Percentiles rank a stretch among this genome's conserved stretches.
Evolutionary conservation across 2,329 filamentous ascomycete species (phyloP).

Genomic region (Fusarium sambucinum): DNA sequence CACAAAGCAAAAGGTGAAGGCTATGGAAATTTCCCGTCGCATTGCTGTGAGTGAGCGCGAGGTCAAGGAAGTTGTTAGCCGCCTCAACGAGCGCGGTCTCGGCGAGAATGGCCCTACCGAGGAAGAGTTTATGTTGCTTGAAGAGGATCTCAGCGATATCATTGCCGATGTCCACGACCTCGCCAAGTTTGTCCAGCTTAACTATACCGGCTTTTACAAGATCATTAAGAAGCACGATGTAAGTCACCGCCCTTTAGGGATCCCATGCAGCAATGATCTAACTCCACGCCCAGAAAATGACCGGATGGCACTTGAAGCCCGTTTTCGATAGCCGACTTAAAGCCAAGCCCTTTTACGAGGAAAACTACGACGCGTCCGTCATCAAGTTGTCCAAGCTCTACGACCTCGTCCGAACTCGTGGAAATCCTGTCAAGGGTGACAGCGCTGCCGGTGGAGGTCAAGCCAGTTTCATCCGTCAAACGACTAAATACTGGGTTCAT

Average conservation of each 20-base stretch:
- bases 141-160: constrained; percentile 96
- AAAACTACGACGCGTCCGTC: constrained; percentile 97
- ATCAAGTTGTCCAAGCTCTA: constrained; percentile 95
- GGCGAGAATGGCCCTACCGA: constrained; percentile 76
- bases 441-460: constrained; percentile 90
- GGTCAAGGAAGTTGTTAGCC: constrained; percentile 86
- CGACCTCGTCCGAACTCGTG: constrained; percentile 91
- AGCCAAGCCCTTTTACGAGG: constrained; percentile 97
- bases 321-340: constrained; percentile 96
- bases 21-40: constrained; percentile 91
- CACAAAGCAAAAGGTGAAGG: constrained; percentile 97
- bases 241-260: constrained; percentile 50
- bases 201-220: constrained; percentile 99
- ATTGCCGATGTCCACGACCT: constrained; percentile 98
- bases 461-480: constrained; percentile 95
- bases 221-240: constrained; percentile 99
- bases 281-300: constrained; percentile 79
- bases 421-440: constrained; percentile 92
- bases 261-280: constrained; percentile 22
- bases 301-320: constrained; percentile 90
- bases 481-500: constrained; percentile 99
- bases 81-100: constrained; percentile 73
- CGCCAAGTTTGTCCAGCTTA: constrained; percentile 97
- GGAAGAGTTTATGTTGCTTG: constrained; percentile 92
- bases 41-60: constrained; percentile 91